A percentile compares a stretch with the other conserved stretches of the same genome.
phyloP scores from a whole-genome alignment of 2,329 filamentous ascomycete species.

The Celoporthe dispersa region DNA sequence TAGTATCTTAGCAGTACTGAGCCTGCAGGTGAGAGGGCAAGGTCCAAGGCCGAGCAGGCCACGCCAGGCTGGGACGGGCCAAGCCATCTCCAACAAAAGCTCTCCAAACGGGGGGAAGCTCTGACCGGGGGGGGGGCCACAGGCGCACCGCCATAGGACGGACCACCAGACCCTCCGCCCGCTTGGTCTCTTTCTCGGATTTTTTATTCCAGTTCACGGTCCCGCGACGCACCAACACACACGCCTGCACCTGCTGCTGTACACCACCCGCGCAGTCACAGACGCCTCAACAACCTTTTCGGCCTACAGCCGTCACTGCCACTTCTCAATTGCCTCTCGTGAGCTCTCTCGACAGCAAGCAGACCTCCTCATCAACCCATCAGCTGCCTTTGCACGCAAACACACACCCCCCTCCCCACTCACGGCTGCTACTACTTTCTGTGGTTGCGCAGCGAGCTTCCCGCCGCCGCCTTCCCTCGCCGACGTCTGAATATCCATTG shows the following conservation, averaged over 20 bases:
- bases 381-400: neutral
- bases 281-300: neutral
- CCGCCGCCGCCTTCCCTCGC: neutral
- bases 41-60: no score
- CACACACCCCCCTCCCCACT: neutral
- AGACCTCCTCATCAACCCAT: neutral
- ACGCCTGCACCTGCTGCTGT: neutral
- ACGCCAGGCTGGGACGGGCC: neutral
- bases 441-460: neutral
- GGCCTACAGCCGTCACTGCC: neutral
- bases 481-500: conserved; percentile 5
- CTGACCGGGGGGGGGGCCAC: neutral
- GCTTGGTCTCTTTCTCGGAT: neutral
- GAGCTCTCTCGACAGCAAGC: neutral
- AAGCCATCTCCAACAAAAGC: neutral
- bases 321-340: neutral
- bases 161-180: neutral
- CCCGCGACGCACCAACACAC: neutral
- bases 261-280: neutral
- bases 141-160: neutral
- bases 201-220: neutral
- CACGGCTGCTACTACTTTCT: neutral
- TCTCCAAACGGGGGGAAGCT: neutral
- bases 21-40: no score
- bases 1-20: no score